These are phyloP conservation scores for Zymoseptoria tritici DNA, from an alignment of 2,329 filamentous ascomycete species.

Conservation along the genomic window DNA sequence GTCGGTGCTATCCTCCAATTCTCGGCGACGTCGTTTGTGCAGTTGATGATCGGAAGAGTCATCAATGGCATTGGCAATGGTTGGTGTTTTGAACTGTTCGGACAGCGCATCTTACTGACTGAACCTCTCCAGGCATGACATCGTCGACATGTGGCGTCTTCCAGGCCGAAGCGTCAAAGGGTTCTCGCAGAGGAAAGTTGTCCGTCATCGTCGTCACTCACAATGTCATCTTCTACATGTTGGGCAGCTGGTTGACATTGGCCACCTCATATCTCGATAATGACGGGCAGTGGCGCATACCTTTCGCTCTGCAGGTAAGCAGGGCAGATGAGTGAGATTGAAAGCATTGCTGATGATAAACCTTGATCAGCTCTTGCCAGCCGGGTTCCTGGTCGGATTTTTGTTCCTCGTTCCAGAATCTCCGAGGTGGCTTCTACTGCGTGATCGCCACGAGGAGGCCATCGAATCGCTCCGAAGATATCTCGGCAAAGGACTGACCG, in stretches of 20 bases:
- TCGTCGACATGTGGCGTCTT: conserved; percentile 39
- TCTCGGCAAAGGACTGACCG: conserved; percentile 34
- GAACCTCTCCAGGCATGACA: conserved; percentile 22
- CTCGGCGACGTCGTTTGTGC: conserved; percentile 35
- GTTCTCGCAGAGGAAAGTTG: conserved; percentile 27
- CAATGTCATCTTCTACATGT: conserved; percentile 39
- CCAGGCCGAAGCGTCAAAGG: conserved; percentile 33
- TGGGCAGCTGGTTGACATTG: conserved; percentile 42
- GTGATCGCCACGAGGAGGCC: conserved; percentile 26
- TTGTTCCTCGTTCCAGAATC: conserved; percentile 32
- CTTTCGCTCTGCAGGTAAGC: conserved; percentile 26
- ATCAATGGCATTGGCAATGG: conserved; percentile 37
- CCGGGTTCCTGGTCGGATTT: conserved; percentile 17
- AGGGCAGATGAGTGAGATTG: too few species aligned
- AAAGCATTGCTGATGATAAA: neutral
- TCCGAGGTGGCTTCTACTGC: conserved; percentile 31
- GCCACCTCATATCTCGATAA: conserved; percentile 33
- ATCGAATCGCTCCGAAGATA: conserved; percentile 35
- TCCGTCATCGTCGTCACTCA: conserved; percentile 30
- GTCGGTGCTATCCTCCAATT: conserved; percentile 39
- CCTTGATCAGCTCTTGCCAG: conserved; percentile 20
- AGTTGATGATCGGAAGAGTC: conserved; percentile 39
- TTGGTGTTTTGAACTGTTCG: neutral
- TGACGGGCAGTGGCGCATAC: conserved; percentile 35
- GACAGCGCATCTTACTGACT: neutral